A percentile compares a stretch with the other conserved stretches of the same genome.
phyloP scores from a whole-genome alignment of 352 stramenopile species.

The Pythium myriotylum region DNA sequence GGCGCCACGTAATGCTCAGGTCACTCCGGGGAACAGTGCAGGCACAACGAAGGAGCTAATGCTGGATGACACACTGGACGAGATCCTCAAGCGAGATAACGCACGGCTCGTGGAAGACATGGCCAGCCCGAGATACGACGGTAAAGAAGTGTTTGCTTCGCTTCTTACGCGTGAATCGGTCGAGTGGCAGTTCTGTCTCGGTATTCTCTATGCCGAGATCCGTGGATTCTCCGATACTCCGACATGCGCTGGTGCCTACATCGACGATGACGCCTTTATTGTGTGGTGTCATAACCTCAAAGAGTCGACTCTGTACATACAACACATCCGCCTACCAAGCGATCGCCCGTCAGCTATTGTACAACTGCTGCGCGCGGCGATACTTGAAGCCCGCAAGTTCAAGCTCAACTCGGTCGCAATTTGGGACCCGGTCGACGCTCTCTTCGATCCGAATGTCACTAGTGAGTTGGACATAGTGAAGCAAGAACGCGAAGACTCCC shows the following conservation, averaged over 20 bases:
- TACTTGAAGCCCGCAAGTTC: conserved; percentile 10
- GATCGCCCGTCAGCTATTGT: conserved; percentile 19
- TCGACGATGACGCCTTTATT: conserved; percentile 50
- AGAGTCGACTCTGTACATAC: conserved; percentile 53
- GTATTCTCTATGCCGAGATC: conserved; percentile 46
- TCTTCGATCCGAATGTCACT: conserved; percentile 29
- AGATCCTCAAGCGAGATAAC: conserved; percentile 48
- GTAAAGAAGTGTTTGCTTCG: conserved; percentile 41
- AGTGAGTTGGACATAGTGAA: conserved; percentile 37
- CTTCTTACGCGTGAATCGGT: conserved; percentile 57
- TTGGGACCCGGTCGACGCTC: conserved; percentile 43
- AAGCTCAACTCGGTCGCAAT: conserved; percentile 35
- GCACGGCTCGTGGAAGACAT: conserved; percentile 37
- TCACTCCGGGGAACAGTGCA: neutral
- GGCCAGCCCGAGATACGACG: conserved; percentile 28
- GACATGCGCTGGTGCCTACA: conserved; percentile 38
- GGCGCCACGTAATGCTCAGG: neutral
- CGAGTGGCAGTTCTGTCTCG: conserved; percentile 71
- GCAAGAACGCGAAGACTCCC: conserved; percentile 44
- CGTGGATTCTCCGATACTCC: conserved; percentile 38
- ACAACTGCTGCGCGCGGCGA: conserved; percentile 28
- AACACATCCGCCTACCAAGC: conserved; percentile 44
- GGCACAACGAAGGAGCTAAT: conserved; percentile 18
- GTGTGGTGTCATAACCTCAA: conserved; percentile 74
- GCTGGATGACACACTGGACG: conserved; percentile 43